Base-by-base conservation (phyloP, 805 yeast species). In the Ogataea haglerorum region DNA sequence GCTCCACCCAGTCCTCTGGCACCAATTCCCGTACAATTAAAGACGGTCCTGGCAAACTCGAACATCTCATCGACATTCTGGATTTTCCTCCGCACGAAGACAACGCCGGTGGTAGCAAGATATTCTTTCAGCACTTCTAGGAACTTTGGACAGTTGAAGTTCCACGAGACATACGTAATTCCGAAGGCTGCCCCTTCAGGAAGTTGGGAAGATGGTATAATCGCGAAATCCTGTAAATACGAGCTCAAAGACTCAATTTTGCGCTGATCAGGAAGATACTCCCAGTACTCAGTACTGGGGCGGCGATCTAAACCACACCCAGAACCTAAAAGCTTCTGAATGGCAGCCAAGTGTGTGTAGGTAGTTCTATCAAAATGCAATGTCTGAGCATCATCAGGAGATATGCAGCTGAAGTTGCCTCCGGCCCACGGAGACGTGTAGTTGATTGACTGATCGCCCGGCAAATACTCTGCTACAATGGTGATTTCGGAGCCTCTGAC, bases 341-440 rank as follows among this genome's bases (percentile, higher is more conserved):
- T 47, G 30, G 54, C 52, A 3, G 46, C 53, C 31, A 83, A 58
- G 51, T 74, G 68, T 16, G 65, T 54, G 56, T 79, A 84, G 2
- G 88, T 80, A 51, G 64, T 67, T 53, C 70, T 71, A 54, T 82
- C 90, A 50, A 66, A 78, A 4, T 55, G 56, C 37, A 80, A 51
- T 0, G 75, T 67, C n/a, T 63, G 68, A 2, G 59, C 59, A 48
- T 80, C 85, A 44, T 72, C 69, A 2, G 80, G 84, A 0, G 85
- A 73, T 34, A 82, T 80, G 46, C 75, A 68, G 3, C 80, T 72
- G 53, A 76, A 77, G 54, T 78, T 77, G 6, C 79, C 82, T 18
- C 83, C 83, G 0, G 95, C 95, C 75, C 83, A 82, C 0, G 95
- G 95, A 0, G 90, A 82, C 1, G 95, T 80, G 59, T 82, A 86